phyloP scores from a whole-genome alignment of 371 early-diverging fungal genomes.

The Saksenaea oblongispora region DNA sequence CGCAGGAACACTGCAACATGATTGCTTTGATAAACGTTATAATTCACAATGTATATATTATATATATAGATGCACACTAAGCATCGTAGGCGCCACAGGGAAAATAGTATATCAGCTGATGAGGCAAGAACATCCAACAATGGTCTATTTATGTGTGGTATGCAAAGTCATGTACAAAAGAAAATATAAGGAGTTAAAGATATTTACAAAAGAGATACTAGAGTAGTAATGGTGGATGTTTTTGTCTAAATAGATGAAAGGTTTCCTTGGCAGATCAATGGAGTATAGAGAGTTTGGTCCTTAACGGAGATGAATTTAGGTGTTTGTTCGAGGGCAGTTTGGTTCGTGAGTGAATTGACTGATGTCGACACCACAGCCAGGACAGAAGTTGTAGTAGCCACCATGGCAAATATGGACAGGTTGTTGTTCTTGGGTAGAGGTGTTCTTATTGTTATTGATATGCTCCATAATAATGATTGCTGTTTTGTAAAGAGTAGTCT shows the following conservation, averaged over 20 bases:
- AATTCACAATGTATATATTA: background rate
- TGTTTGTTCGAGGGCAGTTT: conserved; percentile 8
- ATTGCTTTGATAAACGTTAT: too few relatives aligned
- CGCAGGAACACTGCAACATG: too few relatives aligned
- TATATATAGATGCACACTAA: background rate
- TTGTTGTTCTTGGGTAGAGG: conserved; percentile 7
- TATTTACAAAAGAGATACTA: background rate
- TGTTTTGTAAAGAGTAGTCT: background rate
- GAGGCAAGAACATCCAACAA: background rate
- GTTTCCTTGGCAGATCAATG: background rate
- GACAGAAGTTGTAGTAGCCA: conserved; percentile 64
- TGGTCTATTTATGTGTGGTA: background rate
- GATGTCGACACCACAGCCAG: conserved; percentile 17
- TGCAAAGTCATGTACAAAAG: background rate
- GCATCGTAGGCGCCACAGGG: too few relatives aligned
- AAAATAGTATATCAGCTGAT: background rate
- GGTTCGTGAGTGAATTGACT: conserved; percentile 21
- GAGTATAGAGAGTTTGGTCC: background rate
- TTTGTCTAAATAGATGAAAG: background rate
- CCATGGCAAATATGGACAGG: conserved; percentile 78
- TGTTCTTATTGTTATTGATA: background rate
- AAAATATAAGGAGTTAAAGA: background rate
- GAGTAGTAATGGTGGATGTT: background rate
- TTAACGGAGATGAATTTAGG: background rate
- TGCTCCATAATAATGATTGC: background rate